Conservation (phyloP, 176 grass and related monocot species). For the Cenchrus fungigraminus region DNA sequence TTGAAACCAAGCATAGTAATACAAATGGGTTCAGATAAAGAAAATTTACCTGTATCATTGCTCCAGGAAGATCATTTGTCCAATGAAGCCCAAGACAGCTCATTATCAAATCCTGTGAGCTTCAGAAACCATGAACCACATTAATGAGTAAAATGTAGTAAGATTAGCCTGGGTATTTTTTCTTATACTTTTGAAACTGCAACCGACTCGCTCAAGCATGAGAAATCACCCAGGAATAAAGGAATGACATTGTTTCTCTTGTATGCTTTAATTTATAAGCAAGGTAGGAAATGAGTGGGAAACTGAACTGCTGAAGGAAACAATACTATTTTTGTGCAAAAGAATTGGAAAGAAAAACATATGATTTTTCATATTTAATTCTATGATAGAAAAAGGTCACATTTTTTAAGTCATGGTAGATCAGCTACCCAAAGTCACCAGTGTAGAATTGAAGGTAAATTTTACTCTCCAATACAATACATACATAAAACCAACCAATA, state of each 20-base stretch:
- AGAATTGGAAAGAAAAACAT: neutral
- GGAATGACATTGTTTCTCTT: neutral
- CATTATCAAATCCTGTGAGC: slow-evolving; percentile 87
- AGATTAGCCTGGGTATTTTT: neutral
- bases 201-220: neutral
- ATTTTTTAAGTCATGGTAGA: neutral
- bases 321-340: neutral
- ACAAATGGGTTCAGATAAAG: neutral
- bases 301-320: neutral
- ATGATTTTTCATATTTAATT: neutral
- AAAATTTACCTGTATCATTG: slow-evolving; percentile 86
- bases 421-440: neutral
- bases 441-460: neutral
- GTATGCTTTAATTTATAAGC: neutral
- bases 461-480: neutral
- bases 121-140: slow-evolving; percentile 50
- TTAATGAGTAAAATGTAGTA: slow-evolving; percentile 13
- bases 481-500: neutral
- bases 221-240: slow-evolving; percentile 24
- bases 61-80: slow-evolving; percentile 97
- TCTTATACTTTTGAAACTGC: neutral
- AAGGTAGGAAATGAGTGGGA: neutral
- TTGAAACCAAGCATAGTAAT: neutral
- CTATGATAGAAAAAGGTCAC: neutral
- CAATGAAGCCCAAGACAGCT: slow-evolving; percentile 97